These are phyloP conservation scores for Ustilaginoidea virens DNA, from an alignment of 2,329 filamentous ascomycete genomes.

Conservation along the genomic window DNA sequence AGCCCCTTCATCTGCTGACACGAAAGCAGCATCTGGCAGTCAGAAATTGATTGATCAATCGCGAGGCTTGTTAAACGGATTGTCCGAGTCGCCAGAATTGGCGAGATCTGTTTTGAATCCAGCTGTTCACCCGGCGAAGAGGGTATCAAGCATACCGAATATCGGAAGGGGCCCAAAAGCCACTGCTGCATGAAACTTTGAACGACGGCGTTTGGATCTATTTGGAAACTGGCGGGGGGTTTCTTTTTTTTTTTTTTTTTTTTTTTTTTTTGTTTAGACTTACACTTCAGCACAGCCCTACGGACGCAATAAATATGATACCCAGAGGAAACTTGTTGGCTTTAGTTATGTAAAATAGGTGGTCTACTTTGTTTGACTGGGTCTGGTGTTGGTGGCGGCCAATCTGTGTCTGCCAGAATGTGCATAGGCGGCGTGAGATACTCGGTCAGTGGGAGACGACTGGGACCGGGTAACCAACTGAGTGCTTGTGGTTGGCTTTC, in stretches of 20 bases:
- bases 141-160: slow-evolving; percentile 15
- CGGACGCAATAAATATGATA: slow-evolving; percentile 20
- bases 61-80: slow-evolving; percentile 11
- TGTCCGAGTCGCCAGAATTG: slow-evolving; percentile 29
- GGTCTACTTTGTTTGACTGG: slow-evolving; percentile 1
- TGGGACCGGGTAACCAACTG: too few relatives aligned
- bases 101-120: slow-evolving; percentile 20
- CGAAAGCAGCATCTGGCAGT: slow-evolving; percentile 11
- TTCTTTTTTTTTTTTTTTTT: too few relatives aligned
- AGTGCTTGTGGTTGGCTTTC: too few relatives aligned
- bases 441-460: too few relatives aligned
- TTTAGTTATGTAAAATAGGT: slow-evolving; percentile 6
- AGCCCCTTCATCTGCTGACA: slow-evolving; percentile 7
- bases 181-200: slow-evolving; percentile 16
- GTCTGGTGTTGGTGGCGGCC: too few relatives aligned
- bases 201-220: too few relatives aligned
- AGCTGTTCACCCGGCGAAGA: slow-evolving; percentile 17
- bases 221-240: neutral
- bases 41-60: slow-evolving; percentile 12
- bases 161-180: slow-evolving; percentile 19
- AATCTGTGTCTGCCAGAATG: too few relatives aligned
- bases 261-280: too few relatives aligned
- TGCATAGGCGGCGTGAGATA: too few relatives aligned
- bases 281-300: slow-evolving; percentile 1
- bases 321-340: slow-evolving; percentile 15